phyloP scores from a whole-genome alignment of 2,329 filamentous ascomycete species.

The Cladosporium velox region DNA sequence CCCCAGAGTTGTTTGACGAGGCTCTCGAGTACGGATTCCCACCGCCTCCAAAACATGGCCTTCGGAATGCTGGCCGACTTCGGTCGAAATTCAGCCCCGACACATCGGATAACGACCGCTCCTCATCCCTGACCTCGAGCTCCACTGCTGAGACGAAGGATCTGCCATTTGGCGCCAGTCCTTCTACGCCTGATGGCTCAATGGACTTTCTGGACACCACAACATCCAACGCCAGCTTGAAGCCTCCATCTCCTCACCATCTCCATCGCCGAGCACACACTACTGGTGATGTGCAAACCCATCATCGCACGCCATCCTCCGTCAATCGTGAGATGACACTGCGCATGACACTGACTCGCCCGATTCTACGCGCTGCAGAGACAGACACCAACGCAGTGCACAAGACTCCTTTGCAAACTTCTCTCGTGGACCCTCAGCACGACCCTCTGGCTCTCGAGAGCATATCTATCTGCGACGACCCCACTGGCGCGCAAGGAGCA shows the following conservation, averaged over 20 bases:
- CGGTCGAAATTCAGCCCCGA: background rate
- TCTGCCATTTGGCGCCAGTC: background rate
- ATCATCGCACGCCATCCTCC: conserved; percentile 21
- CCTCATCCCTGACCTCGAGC: conserved; percentile 17
- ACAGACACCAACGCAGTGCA: conserved; percentile 62
- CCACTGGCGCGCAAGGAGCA: conserved; percentile 44
- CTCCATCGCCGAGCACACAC: conserved; percentile 9
- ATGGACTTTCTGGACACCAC: background rate
- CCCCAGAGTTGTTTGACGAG: conserved; percentile 93
- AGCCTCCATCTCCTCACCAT: conserved; percentile 5
- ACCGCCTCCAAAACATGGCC: background rate
- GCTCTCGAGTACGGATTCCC: conserved; percentile 93
- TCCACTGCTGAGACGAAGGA: conserved; percentile 15
- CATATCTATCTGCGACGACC: conserved; percentile 45
- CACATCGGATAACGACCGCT: conserved; percentile 2
- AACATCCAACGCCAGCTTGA: background rate
- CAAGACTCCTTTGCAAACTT: conserved; percentile 45
- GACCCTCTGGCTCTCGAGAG: conserved; percentile 59
- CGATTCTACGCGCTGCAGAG: conserved; percentile 77
- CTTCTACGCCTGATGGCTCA: conserved; percentile 10
- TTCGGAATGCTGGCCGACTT: background rate
- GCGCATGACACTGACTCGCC: conserved; percentile 90
- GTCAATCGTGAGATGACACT: conserved; percentile 86
- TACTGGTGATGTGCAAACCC: background rate
- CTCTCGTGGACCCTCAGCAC: conserved; percentile 48